Conservation (phyloP, 164 flowering plant genomes). For the Brasenia schreberi region DNA sequence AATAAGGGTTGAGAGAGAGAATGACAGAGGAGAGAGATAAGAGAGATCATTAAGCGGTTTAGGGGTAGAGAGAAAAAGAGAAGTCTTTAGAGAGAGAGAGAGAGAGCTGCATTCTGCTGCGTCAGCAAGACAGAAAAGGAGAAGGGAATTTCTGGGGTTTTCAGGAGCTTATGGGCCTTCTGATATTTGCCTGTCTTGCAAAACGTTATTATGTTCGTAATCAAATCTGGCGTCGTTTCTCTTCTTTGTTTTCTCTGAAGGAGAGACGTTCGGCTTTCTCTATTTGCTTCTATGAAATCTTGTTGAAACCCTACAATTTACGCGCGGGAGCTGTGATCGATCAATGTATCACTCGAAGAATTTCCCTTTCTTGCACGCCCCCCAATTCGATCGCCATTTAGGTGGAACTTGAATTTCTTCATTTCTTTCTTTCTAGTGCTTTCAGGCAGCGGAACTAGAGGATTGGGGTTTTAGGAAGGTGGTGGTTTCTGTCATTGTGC, state of each 20-base stretch:
- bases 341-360: background rate
- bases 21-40: background rate
- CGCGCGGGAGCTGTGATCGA: background rate
- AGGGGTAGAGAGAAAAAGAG: background rate
- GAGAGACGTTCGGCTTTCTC: conserved; percentile 1
- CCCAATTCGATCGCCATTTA: background rate
- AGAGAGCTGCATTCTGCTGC: background rate
- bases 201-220: background rate
- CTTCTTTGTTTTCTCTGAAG: background rate
- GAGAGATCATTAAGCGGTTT: background rate
- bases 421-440: background rate
- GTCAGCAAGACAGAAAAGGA: background rate
- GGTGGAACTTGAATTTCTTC: background rate
- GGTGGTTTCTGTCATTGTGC: background rate
- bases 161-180: background rate
- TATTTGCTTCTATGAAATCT: background rate
- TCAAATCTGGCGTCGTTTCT: background rate
- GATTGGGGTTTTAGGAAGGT: background rate
- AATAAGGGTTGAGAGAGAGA: background rate
- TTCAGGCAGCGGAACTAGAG: background rate
- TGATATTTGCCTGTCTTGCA: background rate
- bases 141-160: conserved; percentile 7
- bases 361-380: background rate
- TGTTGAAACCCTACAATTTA: conserved; percentile 1
- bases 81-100: background rate